phyloP scores from a whole-genome alignment of 768 basidiomycete genomes.

The Lenzites betulinus region DNA sequence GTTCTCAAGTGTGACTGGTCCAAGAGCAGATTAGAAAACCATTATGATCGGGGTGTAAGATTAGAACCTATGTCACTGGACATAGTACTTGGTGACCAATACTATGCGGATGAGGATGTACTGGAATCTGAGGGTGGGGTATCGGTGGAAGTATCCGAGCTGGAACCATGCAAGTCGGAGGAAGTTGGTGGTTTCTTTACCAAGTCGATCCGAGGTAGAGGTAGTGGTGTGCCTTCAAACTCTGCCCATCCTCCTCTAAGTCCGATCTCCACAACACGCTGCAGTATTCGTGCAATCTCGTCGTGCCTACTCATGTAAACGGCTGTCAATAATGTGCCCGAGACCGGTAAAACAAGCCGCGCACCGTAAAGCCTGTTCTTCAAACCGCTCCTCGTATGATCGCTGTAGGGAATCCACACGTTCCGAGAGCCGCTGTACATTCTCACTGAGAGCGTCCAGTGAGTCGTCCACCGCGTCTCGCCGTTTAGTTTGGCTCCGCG shows the following conservation, averaged over 20 bases:
- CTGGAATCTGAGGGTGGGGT: background rate
- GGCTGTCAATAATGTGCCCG: background rate
- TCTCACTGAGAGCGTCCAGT: slow-evolving; percentile 56
- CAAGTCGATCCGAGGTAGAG: slow-evolving; percentile 44
- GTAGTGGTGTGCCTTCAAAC: slow-evolving; percentile 60
- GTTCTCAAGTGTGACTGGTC: no score
- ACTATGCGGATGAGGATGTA: background rate
- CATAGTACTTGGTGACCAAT: background rate
- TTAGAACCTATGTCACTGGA: background rate
- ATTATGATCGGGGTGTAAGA: no score
- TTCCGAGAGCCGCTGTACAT: slow-evolving; percentile 48
- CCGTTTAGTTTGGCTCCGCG: slow-evolving; percentile 68
- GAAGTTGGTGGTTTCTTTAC: slow-evolving; percentile 7
- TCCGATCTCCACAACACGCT: slow-evolving; percentile 70
- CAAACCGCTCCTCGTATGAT: slow-evolving; percentile 46
- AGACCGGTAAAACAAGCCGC: background rate
- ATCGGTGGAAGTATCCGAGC: background rate
- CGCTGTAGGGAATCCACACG: slow-evolving; percentile 43
- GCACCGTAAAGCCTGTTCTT: slow-evolving; percentile 47
- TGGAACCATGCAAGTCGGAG: background rate
- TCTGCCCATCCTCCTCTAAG: slow-evolving; percentile 65
- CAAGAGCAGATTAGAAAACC: no score
- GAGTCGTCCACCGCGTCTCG: slow-evolving; percentile 72
- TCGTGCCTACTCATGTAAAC: slow-evolving; percentile 49
- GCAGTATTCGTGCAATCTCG: slow-evolving; percentile 64